Conservation (phyloP, 2,329 filamentous ascomycete genomes). For the Chaetothyriales sp. region DNA sequence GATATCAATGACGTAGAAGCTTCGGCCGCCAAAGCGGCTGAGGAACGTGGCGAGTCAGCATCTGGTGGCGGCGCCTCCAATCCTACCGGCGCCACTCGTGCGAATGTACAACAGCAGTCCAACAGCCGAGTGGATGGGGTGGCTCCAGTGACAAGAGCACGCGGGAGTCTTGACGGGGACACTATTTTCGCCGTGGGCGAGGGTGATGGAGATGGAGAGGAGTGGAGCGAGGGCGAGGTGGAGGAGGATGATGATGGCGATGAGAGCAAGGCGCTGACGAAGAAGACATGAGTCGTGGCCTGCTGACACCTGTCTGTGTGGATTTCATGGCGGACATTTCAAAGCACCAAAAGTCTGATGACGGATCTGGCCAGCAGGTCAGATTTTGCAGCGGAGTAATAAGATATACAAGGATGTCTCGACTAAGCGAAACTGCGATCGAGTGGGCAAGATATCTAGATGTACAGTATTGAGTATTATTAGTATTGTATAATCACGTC, state of each 20-base stretch:
- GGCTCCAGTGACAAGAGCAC: conserved; percentile 28
- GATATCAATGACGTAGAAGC: conserved; percentile 24
- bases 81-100: neutral
- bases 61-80: neutral
- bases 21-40: conserved; percentile 24
- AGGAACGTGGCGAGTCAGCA: conserved; percentile 8
- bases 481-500: too few relatives aligned
- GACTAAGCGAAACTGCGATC: neutral
- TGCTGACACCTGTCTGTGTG: neutral
- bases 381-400: neutral
- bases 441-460: neutral
- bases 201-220: conserved; percentile 61
- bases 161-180: conserved; percentile 66
- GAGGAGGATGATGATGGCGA: conserved; percentile 53
- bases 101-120: conserved; percentile 31
- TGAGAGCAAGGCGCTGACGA: conserved; percentile 36
- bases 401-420: neutral
- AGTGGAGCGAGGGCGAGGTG: conserved; percentile 61
- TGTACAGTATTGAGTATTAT: too few relatives aligned
- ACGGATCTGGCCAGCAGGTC: neutral
- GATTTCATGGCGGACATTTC: neutral
- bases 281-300: neutral
- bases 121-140: neutral
- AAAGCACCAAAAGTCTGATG: neutral
- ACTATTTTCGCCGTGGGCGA: conserved; percentile 83